These are phyloP conservation scores for Noccaea caerulescens DNA, from an alignment of 345 rosid genomes.

Conservation along the genomic window DNA sequence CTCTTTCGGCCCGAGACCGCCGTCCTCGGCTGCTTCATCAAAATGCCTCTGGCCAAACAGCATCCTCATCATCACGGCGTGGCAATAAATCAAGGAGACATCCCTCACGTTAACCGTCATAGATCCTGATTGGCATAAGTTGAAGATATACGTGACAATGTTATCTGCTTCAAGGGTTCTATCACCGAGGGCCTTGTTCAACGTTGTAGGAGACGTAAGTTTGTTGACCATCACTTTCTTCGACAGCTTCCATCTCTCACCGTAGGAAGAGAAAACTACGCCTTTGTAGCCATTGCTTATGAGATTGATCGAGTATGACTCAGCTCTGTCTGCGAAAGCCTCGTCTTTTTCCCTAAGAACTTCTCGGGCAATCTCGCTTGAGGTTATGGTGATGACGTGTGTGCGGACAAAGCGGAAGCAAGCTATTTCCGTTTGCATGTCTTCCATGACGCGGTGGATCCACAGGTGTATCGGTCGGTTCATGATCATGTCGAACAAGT, in stretches of 20 bases:
- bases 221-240: constrained; percentile 35
- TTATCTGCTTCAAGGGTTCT: constrained; percentile 43
- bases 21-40: constrained; percentile 21
- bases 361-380: constrained; percentile 40
- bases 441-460: constrained; percentile 35
- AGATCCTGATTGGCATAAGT: neutral
- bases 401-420: constrained; percentile 20
- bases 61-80: constrained; percentile 41
- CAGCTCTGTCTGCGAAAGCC: constrained; percentile 31
- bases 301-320: constrained; percentile 5
- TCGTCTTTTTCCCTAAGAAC: constrained; percentile 39
- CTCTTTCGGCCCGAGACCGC: constrained; percentile 38
- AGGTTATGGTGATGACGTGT: constrained; percentile 28
- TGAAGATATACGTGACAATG: constrained; percentile 30
- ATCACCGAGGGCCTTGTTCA: constrained; percentile 8
- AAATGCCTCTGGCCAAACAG: constrained; percentile 45
- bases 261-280: constrained; percentile 1
- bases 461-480: constrained; percentile 19
- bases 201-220: constrained; percentile 20
- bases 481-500: constrained; percentile 14
- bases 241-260: constrained; percentile 36
- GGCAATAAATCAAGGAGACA: constrained; percentile 16
- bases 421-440: constrained; percentile 28
- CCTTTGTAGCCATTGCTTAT: constrained; percentile 38
- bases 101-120: constrained; percentile 18